Base-by-base conservation (phyloP, 2,329 filamentous ascomycete species). In the Epichloe scottii region DNA sequence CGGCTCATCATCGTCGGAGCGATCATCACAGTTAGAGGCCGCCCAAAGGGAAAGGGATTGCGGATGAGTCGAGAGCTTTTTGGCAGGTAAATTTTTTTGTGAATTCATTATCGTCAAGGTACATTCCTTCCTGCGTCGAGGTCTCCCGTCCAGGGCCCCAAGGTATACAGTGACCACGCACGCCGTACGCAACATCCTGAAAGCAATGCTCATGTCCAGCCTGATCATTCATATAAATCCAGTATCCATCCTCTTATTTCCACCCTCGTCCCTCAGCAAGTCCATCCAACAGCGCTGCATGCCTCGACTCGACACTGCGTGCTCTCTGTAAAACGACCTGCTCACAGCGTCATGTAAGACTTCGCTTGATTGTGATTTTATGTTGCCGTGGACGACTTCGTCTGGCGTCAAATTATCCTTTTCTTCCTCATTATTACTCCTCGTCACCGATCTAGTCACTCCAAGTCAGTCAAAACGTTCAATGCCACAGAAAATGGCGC, bases 391-490 rank as follows among this genome's bases (percentile, higher is more conserved):
- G 2, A 11, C 10, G 11, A 19, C 17, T 45, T 11, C 17, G 3
- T 6, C 42, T 43, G 8, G 19, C 26, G 26, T 30, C 26, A 44
- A 12, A 3, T 8, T 30, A 39, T 15, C 23, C 33, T 30, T 11
- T 19, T 15, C 23, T 40, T 23, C 38, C 15, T 56, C 57, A 4
- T 30, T 10, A 11, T 30, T 68, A 69, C 58, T 69, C 66, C 23
- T 69, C 66, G n/a, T 68, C 67, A 35, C 67, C 67, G 57, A 69
- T 69, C 67, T 69, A 35, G 10, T 34, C 10, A 46, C 11, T 5
- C 30, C 47, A 30, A 26, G 17, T 33, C 41, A 34, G 51, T 23
- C 30, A 34, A 38, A 33, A 40, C 17, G 2, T 41, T 2, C 35
- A 47, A n/a, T 11, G 1, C 26, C 5, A 10, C 8, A 17, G 11